These are phyloP conservation scores for Phalaenopsis equestris DNA, from an alignment of 106 monocot genomes.

Conservation along the genomic window DNA sequence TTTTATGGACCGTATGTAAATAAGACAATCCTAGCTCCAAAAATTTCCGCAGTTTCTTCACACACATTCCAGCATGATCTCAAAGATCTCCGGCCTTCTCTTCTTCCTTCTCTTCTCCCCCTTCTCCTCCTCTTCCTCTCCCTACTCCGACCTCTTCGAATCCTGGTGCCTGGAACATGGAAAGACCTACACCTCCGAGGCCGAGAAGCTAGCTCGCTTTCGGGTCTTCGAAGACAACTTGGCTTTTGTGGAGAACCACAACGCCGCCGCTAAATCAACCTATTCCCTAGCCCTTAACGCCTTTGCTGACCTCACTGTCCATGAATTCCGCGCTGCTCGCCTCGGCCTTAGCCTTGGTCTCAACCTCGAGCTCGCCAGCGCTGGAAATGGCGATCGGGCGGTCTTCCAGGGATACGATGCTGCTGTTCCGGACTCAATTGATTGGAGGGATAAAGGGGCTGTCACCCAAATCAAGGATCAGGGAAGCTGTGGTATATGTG, in stretches of 20 bases:
- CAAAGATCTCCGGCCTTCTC: constrained; percentile 2
- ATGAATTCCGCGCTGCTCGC: constrained; percentile 57
- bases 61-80: background rate
- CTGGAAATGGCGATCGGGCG: constrained; percentile 8
- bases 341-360: constrained; percentile 36
- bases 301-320: constrained; percentile 55
- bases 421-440: constrained; percentile 47
- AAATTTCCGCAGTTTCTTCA: background rate
- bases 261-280: constrained; percentile 12
- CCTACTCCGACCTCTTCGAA: constrained; percentile 37
- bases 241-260: constrained; percentile 43
- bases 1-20: background rate
- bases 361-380: background rate
- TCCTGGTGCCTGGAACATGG: constrained; percentile 42
- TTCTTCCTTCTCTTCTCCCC: constrained; percentile 11
- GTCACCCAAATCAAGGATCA: constrained; percentile 91
- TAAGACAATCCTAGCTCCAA: background rate
- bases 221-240: constrained; percentile 49
- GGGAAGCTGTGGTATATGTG: constrained; percentile 70
- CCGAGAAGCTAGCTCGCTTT: constrained; percentile 48
- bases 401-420: constrained; percentile 14
- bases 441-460: constrained; percentile 87
- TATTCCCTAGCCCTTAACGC: constrained; percentile 42
- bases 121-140: background rate
- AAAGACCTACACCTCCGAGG: constrained; percentile 45